Evolutionary conservation across 148 eudicot genomes (phyloP).

Genomic region (Fagopyrum homotropicum): DNA sequence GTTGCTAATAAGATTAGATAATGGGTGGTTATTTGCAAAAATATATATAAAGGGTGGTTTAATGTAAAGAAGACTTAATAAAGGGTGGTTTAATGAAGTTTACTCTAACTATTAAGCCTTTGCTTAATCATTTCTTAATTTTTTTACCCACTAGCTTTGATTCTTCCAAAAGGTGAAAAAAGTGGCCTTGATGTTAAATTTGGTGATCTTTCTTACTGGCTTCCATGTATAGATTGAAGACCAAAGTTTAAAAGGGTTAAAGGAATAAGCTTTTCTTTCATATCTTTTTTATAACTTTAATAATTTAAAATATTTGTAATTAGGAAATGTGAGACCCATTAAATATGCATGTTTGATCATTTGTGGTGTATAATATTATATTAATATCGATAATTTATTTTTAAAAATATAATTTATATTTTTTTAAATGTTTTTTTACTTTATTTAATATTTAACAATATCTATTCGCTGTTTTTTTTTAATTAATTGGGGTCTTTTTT

Average conservation of each 20-base stretch:
- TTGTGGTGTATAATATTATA: too few relatives aligned
- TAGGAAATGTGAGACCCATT: neutral
- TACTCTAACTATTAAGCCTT: neutral
- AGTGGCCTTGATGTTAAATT: neutral
- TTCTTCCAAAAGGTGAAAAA: neutral
- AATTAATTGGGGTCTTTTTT: too few relatives aligned
- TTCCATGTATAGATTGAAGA: neutral
- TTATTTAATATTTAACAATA: too few relatives aligned
- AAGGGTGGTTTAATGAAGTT: too few relatives aligned
- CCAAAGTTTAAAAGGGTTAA: neutral
- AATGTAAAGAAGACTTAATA: too few relatives aligned
- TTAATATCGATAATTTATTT: too few relatives aligned
- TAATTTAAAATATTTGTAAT: neutral
- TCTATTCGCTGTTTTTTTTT: too few relatives aligned
- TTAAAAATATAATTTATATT: too few relatives aligned
- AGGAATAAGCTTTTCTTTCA: neutral
- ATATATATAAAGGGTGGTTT: too few relatives aligned
- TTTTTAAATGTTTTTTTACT: too few relatives aligned
- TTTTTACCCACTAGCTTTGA: neutral
- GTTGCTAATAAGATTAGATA: too few relatives aligned
- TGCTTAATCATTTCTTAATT: slow-evolving; percentile 3
- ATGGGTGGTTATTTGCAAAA: too few relatives aligned
- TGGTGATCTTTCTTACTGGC: slow-evolving; percentile 8
- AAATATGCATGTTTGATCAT: neutral
- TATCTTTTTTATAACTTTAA: neutral